Conservation (phyloP, 805 yeast genomes). For the Lipomyces yamanashiensis region DNA sequence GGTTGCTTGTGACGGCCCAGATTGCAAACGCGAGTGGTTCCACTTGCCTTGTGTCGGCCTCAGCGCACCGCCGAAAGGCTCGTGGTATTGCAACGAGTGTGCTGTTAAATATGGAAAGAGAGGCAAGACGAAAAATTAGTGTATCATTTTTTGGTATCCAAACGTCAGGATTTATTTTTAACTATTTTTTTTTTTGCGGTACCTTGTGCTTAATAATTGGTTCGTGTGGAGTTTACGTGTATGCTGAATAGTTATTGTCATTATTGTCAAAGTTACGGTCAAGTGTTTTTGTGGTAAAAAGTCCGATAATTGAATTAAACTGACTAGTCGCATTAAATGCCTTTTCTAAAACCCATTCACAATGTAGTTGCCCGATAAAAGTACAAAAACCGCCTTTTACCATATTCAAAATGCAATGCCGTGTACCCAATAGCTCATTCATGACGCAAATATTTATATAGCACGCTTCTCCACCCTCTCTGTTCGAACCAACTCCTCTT, state of each 20-base stretch:
- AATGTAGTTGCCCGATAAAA: background rate
- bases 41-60: conserved; percentile 89
- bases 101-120: conserved; percentile 36
- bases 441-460: conserved; percentile 2
- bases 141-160: background rate
- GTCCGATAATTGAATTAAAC: background rate
- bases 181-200: background rate
- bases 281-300: background rate
- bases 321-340: background rate
- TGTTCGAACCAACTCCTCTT: conserved; percentile 24
- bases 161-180: background rate
- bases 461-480: conserved; percentile 26
- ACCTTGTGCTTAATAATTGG: background rate
- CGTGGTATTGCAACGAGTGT: conserved; percentile 68
- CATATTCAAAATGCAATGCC: background rate
- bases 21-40: conserved; percentile 87
- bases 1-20: conserved; percentile 98
- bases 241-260: background rate
- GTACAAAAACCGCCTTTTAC: background rate
- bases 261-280: background rate
- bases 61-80: conserved; percentile 66
- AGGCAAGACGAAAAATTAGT: conserved; percentile 16
- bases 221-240: background rate
- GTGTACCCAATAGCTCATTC: background rate
- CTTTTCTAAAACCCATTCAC: no score